Evolutionary conservation across 129 eudicot species (phyloP).

Genomic region (Arctium minus): DNA sequence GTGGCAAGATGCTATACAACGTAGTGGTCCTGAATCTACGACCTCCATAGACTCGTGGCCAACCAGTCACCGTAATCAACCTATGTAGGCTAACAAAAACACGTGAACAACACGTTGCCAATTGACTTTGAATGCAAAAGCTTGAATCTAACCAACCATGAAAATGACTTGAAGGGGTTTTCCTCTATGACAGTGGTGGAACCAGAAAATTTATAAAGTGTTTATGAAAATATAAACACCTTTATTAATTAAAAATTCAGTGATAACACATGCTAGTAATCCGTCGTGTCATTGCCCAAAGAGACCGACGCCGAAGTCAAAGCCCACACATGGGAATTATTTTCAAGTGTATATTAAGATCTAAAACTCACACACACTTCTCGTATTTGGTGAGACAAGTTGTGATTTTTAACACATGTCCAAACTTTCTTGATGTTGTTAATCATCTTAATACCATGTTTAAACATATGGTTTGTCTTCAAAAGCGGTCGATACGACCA

Average conservation of each 20-base stretch:
- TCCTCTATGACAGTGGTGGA: not conserved
- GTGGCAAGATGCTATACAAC: slow-evolving; percentile 17
- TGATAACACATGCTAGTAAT: not conserved
- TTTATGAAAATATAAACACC: not conserved
- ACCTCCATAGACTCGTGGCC: not conserved
- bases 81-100: not conserved
- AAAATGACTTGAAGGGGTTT: slow-evolving; percentile 8
- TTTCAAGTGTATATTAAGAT: slow-evolving; percentile 23
- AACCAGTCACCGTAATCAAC: slow-evolving; percentile 13
- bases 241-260: not conserved
- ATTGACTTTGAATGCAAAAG: not conserved
- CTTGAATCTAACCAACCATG: not conserved
- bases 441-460: slow-evolving; percentile 33
- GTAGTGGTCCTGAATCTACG: slow-evolving; percentile 21
- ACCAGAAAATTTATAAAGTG: not conserved
- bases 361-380: too few relatives aligned
- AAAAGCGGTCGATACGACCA: slow-evolving; percentile 30
- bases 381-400: not conserved
- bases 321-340: slow-evolving; percentile 56
- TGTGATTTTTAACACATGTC: slow-evolving; percentile 38
- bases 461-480: slow-evolving; percentile 51
- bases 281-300: slow-evolving; percentile 22
- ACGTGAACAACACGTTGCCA: not conserved
- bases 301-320: slow-evolving; percentile 57
- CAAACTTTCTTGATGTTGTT: slow-evolving; percentile 46